phyloP scores from a whole-genome alignment of 1,284 basidiomycete genomes.

The Microbotryum scabiosae region DNA sequence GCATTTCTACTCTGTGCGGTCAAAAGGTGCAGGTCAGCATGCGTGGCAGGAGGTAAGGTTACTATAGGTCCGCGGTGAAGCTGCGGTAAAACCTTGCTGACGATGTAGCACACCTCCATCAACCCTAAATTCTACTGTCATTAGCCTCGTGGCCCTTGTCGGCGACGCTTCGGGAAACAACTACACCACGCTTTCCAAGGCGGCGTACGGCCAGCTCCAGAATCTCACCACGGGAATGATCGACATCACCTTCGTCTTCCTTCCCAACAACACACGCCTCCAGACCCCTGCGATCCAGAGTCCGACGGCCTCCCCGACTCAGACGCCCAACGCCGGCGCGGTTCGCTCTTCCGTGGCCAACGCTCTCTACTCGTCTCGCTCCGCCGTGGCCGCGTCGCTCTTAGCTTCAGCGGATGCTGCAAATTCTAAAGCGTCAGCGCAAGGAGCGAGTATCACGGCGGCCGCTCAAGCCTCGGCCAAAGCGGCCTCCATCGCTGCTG shows the following conservation, averaged over 20 bases:
- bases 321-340: not conserved
- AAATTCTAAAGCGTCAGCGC: too few relatives aligned
- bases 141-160: conserved; percentile 8
- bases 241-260: not conserved
- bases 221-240: conserved; percentile 10
- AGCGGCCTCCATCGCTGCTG: not conserved
- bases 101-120: too few relatives aligned
- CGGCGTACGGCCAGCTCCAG: conserved; percentile 8
- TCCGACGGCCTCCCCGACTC: not conserved
- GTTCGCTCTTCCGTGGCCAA: not conserved
- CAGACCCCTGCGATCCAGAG: not conserved
- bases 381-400: not conserved
- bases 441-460: too few relatives aligned
- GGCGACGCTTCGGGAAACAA: conserved; percentile 11
- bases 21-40: too few relatives aligned
- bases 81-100: too few relatives aligned
- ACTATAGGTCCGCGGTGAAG: too few relatives aligned
- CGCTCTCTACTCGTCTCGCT: not conserved
- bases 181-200: conserved; percentile 11
- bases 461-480: too few relatives aligned
- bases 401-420: not conserved
- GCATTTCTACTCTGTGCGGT: too few relatives aligned
- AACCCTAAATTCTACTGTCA: not conserved
- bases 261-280: not conserved
- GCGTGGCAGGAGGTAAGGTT: too few relatives aligned